Evolutionary conservation across 345 rosid genomes (phyloP), one percentile per base, ranked within the genome.

Genomic region (Bruguiera sexangula): DNA sequence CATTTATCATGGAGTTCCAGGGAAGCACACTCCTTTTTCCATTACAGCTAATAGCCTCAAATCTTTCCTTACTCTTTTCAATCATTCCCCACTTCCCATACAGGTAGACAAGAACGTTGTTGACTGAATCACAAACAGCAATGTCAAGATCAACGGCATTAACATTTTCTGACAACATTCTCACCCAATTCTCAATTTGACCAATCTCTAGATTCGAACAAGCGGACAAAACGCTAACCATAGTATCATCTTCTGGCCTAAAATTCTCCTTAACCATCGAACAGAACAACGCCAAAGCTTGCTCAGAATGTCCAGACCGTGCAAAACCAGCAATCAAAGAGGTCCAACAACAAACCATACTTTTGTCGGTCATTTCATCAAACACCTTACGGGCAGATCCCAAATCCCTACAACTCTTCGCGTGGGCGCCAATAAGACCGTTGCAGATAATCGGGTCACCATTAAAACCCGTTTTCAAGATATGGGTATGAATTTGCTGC

Each of bases 1-100:
- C 78, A 67, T 57, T 69, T 46, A 83, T 72, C 86, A 83, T 83
- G 24, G 74, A 74, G 60, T 83, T 83, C 86, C 82, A 83, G 62
- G 82, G 83, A 67, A 83, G 76, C 58, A 75, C 68, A 63, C 62
- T 80, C 52, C 64, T 71, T 67, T 69, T 68, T 27, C 82, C 80
- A 60, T 34, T 16, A 37, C 58, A 16, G 24, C 52, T 53, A 18
- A 80, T 73, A 48, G 58, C 70, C 29, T 73, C 75, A 76, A 83
- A 83, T 62, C 59, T 75, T 58, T 83, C 78, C 73, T 65, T 60
- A 54, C 84, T 75, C 61, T 75, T 70, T 37, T 72, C 80, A 8
- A 73, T 34, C 70, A 66, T 78, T 22, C 77, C 84, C 80, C 65
- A 83, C 65, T 78, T 83, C 20, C 86, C 82, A 59, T 73, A 75